Evolutionary conservation across 352 stramenopile genomes (phyloP).

Genomic region (Phytophthora pisi): DNA sequence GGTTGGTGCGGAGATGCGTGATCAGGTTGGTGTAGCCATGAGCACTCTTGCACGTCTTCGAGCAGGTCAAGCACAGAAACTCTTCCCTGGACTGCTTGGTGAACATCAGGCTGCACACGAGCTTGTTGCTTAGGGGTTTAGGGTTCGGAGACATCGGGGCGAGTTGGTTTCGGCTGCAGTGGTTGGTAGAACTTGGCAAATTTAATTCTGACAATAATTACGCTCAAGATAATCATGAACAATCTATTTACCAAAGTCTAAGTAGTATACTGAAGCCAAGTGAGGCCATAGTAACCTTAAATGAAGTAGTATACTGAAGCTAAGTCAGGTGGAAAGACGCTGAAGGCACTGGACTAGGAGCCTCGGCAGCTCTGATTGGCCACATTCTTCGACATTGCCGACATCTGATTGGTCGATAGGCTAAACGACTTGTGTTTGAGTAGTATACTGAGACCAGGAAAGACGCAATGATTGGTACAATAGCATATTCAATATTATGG

Average conservation of each 20-base stretch:
- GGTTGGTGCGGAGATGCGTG: slow-evolving; percentile 8
- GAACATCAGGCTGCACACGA: slow-evolving; percentile 7
- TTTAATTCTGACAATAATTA: not conserved
- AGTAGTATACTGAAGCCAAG: not conserved
- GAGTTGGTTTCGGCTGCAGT: not conserved
- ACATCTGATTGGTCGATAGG: not conserved
- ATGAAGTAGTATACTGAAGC: not conserved
- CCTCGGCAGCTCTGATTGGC: not conserved
- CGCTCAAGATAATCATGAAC: not conserved
- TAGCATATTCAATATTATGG: not conserved
- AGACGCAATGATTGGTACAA: not conserved
- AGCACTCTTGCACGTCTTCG: slow-evolving; percentile 6
- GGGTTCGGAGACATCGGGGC: not conserved
- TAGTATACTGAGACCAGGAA: not conserved
- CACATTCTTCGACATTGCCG: not conserved
- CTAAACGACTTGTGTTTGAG: not conserved
- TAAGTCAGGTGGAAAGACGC: not conserved
- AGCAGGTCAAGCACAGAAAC: slow-evolving; percentile 5
- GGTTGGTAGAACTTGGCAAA: not conserved
- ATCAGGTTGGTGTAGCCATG: slow-evolving; percentile 14
- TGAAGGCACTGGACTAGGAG: not conserved
- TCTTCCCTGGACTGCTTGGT: slow-evolving; percentile 8
- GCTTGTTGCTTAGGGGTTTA: slow-evolving; percentile 2
- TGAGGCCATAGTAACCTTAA: not conserved
- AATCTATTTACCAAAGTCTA: not conserved